Evolutionary conservation across 257 asterid genomes (phyloP).

Genomic region (Nicotiana otophora): DNA sequence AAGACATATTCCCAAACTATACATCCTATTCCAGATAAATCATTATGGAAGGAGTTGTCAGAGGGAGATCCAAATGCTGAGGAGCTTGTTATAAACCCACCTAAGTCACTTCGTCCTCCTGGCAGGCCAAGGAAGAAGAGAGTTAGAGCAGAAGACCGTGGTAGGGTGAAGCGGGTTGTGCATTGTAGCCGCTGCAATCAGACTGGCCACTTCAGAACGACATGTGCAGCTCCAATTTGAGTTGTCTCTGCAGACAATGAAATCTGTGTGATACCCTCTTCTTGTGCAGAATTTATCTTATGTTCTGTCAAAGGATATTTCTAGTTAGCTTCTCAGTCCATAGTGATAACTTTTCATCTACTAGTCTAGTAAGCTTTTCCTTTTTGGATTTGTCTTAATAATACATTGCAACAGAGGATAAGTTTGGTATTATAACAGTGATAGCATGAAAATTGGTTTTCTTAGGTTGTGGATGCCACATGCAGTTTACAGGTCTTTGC

Average conservation of each 20-base stretch:
- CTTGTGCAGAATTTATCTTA: constrained; percentile 4
- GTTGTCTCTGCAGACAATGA: constrained; percentile 7
- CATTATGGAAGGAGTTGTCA: constrained; percentile 65
- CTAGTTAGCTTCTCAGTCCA: constrained; percentile 2
- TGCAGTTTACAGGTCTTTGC: neutral
- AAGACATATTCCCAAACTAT: constrained; percentile 87
- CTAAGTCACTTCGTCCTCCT: constrained; percentile 77
- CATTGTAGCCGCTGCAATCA: constrained; percentile 97
- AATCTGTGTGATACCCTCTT: neutral
- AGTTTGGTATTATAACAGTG: neutral
- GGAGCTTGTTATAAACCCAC: constrained; percentile 63
- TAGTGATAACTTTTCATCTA: neutral
- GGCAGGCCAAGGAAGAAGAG: constrained; percentile 89
- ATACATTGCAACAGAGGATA: neutral
- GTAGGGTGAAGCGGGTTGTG: constrained; percentile 80
- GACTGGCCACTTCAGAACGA: constrained; percentile 94
- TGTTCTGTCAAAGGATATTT: neutral
- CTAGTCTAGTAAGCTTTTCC: neutral
- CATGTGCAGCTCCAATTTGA: constrained; percentile 93
- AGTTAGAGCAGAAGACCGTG: constrained; percentile 81
- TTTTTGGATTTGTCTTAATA: constrained; percentile 1
- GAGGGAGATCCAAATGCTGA: constrained; percentile 50
- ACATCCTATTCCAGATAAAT: constrained; percentile 86
- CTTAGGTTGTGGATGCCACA: constrained; percentile 2
- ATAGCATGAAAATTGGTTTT: neutral